Conservation (phyloP, 805 yeast genomes). For the Saccharomycopsis fermentans region DNA sequence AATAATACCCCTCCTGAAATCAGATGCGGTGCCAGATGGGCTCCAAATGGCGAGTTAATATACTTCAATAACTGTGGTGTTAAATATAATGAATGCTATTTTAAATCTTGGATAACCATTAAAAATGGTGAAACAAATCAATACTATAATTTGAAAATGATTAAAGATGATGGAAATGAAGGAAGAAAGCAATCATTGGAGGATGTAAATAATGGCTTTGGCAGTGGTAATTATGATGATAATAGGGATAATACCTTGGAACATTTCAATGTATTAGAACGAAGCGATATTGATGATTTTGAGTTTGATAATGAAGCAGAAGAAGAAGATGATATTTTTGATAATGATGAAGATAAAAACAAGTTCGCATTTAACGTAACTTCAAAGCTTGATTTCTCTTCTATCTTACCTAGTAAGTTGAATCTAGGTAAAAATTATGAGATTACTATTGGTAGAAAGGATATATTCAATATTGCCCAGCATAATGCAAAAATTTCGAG, state of each 20-base stretch:
- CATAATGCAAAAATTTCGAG: conserved; percentile 51
- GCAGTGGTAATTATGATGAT: not conserved
- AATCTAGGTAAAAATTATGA: conserved; percentile 61
- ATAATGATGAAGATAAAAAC: conserved; percentile 16
- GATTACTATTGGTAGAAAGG: conserved; percentile 52
- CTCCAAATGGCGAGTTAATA: conserved; percentile 17
- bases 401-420: conserved; percentile 65
- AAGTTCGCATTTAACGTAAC: conserved; percentile 39
- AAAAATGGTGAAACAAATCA: not conserved
- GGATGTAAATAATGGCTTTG: not conserved
- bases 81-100: not conserved
- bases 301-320: conserved; percentile 28
- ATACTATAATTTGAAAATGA: conserved; percentile 1
- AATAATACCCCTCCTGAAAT: conserved; percentile 13
- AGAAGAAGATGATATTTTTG: conserved; percentile 24
- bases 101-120: not conserved
- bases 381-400: conserved; percentile 51
- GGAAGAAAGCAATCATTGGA: not conserved
- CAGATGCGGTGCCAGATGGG: conserved; percentile 18
- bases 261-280: not conserved
- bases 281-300: conserved; percentile 20
- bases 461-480: conserved; percentile 36
- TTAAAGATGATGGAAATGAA: not conserved
- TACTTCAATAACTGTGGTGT: conserved; percentile 18
- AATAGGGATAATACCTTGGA: not conserved